Conservation (phyloP, 2,329 filamentous ascomycete genomes). For the Colletotrichum sp. region DNA sequence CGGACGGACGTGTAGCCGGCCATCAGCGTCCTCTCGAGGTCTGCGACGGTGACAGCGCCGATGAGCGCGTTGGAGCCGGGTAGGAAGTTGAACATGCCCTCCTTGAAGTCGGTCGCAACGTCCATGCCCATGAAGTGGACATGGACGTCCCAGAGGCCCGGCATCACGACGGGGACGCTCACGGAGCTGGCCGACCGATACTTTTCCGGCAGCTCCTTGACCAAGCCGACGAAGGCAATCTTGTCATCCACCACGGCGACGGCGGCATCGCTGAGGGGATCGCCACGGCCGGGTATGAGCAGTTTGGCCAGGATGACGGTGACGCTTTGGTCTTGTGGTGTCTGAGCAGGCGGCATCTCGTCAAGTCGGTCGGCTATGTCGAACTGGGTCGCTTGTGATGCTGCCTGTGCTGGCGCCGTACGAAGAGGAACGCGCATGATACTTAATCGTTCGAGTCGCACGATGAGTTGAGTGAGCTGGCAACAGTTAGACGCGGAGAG, state of each 20-base stretch:
- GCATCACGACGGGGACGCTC: slow-evolving; percentile 49
- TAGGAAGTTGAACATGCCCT: slow-evolving; percentile 16
- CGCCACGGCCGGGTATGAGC: slow-evolving; percentile 52
- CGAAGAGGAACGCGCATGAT: slow-evolving; percentile 1
- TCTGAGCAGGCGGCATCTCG: neutral
- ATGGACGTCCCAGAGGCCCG: slow-evolving; percentile 60
- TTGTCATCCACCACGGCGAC: slow-evolving; percentile 42
- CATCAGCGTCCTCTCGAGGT: slow-evolving; percentile 45
- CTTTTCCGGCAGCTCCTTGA: slow-evolving; percentile 32
- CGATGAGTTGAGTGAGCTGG: neutral
- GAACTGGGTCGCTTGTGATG: neutral
- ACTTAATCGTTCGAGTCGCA: neutral
- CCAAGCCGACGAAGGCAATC: slow-evolving; percentile 44
- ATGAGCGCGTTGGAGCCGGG: slow-evolving; percentile 32
- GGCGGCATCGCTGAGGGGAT: slow-evolving; percentile 42
- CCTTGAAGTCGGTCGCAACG: slow-evolving; percentile 21
- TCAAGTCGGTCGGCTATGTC: neutral
- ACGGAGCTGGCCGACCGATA: slow-evolving; percentile 33
- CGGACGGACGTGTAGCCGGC: slow-evolving; percentile 56
- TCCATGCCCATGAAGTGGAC: slow-evolving; percentile 49
- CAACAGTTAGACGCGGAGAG: neutral
- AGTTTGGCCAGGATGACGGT: slow-evolving; percentile 34
- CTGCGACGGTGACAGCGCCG: slow-evolving; percentile 45
- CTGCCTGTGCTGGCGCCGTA: neutral
- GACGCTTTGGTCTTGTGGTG: neutral